Percentiles rank a stretch among this genome's conserved stretches.
These are phyloP conservation scores for Crinitomyces ghanaensis DNA, from an alignment of 805 yeast genomes.

Conservation along the genomic window DNA sequence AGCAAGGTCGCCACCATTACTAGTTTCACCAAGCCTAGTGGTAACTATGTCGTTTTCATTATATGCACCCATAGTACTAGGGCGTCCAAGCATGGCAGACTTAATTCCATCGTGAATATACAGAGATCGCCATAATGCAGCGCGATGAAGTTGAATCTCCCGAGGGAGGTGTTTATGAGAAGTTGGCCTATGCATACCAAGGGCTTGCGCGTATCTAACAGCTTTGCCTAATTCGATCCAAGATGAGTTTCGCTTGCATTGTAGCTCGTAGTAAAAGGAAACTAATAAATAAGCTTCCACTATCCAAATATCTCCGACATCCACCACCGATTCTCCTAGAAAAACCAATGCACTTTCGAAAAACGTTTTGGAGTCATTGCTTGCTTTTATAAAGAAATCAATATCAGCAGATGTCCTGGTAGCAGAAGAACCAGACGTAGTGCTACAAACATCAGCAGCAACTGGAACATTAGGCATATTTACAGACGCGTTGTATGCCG, in stretches of 20 bases:
- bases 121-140: slow-evolving; percentile 7
- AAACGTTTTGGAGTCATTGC: too few species aligned
- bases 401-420: too few species aligned
- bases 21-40: too few species aligned
- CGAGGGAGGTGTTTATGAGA: slow-evolving; percentile 9
- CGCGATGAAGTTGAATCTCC: slow-evolving; percentile 6
- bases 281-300: slow-evolving; percentile 31
- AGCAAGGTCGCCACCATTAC: too few species aligned
- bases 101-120: slow-evolving; percentile 8
- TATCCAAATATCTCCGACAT: slow-evolving; percentile 30
- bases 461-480: too few species aligned
- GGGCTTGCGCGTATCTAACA: slow-evolving; percentile 32
- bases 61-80: slow-evolving; percentile 2
- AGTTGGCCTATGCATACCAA: slow-evolving; percentile 24
- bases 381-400: too few species aligned
- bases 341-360: slow-evolving; percentile 27
- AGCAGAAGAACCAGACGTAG: too few species aligned
- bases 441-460: too few species aligned
- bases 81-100: slow-evolving; percentile 9
- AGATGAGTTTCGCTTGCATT: slow-evolving; percentile 26
- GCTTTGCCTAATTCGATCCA: slow-evolving; percentile 35
- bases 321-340: slow-evolving; percentile 24
- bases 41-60: too few species aligned
- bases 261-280: slow-evolving; percentile 30
- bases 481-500: too few species aligned